Percentiles rank a stretch among this genome's conserved stretches.
phyloP scores from a whole-genome alignment of 2,329 filamentous ascomycete species.

The Cephalotrichum gorgonifer region DNA sequence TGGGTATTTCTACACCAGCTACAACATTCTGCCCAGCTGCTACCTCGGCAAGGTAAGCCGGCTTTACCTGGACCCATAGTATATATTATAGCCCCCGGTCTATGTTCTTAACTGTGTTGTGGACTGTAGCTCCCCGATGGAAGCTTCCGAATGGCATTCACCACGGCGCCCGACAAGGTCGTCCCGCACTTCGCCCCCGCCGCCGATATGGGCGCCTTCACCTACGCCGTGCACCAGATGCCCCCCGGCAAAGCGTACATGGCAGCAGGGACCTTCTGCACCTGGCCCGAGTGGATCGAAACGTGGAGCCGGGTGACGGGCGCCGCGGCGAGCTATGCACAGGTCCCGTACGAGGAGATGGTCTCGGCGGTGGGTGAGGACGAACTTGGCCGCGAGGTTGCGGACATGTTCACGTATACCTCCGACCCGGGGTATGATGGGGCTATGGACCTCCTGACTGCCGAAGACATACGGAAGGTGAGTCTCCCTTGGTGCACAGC shows the following conservation, averaged over 20 bases:
- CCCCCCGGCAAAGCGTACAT: constrained; percentile 37
- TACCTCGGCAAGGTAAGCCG: constrained; percentile 33
- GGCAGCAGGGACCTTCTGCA: constrained; percentile 33
- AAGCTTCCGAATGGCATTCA: constrained; percentile 35
- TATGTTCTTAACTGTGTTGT: background rate
- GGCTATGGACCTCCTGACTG: constrained; percentile 28
- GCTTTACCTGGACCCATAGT: background rate
- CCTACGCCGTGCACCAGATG: constrained; percentile 38
- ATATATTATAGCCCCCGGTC: background rate
- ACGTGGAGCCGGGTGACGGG: constrained; percentile 28
- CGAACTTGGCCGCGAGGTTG: constrained; percentile 31
- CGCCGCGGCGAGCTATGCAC: constrained; percentile 22
- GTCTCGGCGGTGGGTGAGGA: constrained; percentile 22
- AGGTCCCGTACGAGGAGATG: constrained; percentile 29
- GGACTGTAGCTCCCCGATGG: constrained; percentile 22
- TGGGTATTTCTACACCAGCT: constrained; percentile 33
- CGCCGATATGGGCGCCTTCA: constrained; percentile 35
- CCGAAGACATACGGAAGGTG: constrained; percentile 32
- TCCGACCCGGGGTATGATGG: constrained; percentile 39
- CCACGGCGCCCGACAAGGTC: constrained; percentile 24
- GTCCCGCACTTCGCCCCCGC: constrained; percentile 35
- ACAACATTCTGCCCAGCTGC: constrained; percentile 30
- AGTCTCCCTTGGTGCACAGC: constrained; percentile 7
- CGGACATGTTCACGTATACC: constrained; percentile 35
- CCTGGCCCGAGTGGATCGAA: constrained; percentile 33